Evolutionary conservation across 129 eudicot genomes (phyloP).

Genomic region (Scalesia atractyloides): DNA sequence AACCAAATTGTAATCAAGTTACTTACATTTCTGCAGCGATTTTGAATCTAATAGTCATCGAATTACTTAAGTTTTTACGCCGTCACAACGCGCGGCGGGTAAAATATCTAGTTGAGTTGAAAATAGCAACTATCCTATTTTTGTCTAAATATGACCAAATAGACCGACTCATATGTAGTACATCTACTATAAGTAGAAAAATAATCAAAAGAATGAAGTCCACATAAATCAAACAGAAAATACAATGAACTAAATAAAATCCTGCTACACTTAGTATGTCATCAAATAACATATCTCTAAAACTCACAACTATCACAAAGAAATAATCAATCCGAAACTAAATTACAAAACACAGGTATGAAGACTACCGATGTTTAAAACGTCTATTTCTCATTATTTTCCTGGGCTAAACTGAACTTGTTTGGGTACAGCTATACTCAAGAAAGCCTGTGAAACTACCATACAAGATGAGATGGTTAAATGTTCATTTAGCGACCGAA

Average conservation of each 20-base stretch:
- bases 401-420: neutral
- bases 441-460: conserved; percentile 26
- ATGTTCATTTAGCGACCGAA: neutral
- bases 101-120: no score
- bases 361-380: neutral
- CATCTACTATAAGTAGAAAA: neutral
- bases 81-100: no score
- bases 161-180: neutral
- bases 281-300: conserved; percentile 13
- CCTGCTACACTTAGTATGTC: conserved; percentile 3
- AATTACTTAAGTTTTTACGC: no score
- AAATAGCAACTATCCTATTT: no score
- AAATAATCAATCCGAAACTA: neutral
- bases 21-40: no score
- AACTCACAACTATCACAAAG: neutral
- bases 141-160: no score
- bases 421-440: conserved; percentile 27
- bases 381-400: conserved; percentile 11
- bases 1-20: no score
- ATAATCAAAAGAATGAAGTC: neutral
- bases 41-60: no score
- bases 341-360: conserved; percentile 18
- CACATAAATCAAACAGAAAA: neutral
- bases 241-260: neutral
- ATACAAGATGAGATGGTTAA: conserved; percentile 20